These are phyloP conservation scores for Boletus reticulatus DNA, from an alignment of 768 basidiomycete genomes.

Conservation along the genomic window DNA sequence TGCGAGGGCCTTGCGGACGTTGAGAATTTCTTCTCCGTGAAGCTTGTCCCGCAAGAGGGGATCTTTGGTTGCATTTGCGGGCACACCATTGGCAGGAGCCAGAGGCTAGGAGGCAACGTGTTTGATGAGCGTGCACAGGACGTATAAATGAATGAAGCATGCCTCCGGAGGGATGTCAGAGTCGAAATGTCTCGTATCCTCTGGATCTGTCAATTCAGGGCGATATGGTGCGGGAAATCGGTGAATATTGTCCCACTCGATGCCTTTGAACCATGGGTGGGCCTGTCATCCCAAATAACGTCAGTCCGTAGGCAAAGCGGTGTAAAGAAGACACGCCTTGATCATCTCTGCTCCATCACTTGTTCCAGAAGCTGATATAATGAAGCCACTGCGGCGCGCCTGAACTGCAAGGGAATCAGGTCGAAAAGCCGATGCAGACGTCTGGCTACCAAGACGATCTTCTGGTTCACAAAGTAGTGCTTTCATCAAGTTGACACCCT, in stretches of 20 bases:
- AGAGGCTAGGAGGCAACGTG: constrained; percentile 60
- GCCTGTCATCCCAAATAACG: constrained; percentile 41
- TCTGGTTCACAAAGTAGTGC: constrained; percentile 93
- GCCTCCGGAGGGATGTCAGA: constrained; percentile 92
- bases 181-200: constrained; percentile 95
- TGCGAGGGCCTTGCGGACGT: constrained; percentile 87
- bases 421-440: constrained; percentile 62
- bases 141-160: constrained; percentile 32
- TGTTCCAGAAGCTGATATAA: constrained; percentile 48
- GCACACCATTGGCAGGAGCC: constrained; percentile 82
- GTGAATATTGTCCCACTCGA: constrained; percentile 90
- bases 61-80: constrained; percentile 83
- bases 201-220: constrained; percentile 76
- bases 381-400: constrained; percentile 71
- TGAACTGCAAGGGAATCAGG: constrained; percentile 77
- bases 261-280: constrained; percentile 88
- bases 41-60: constrained; percentile 82
- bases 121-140: constrained; percentile 27
- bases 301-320: constrained; percentile 18
- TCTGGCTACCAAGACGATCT: constrained; percentile 83
- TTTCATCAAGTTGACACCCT: constrained; percentile 85
- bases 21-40: constrained; percentile 83
- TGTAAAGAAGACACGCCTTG: constrained; percentile 53
- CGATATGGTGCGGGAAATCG: constrained; percentile 82
- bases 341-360: constrained; percentile 88